phyloP scores from a whole-genome alignment of 2,329 filamentous ascomycete species.

The Orbilia brochopaga region DNA sequence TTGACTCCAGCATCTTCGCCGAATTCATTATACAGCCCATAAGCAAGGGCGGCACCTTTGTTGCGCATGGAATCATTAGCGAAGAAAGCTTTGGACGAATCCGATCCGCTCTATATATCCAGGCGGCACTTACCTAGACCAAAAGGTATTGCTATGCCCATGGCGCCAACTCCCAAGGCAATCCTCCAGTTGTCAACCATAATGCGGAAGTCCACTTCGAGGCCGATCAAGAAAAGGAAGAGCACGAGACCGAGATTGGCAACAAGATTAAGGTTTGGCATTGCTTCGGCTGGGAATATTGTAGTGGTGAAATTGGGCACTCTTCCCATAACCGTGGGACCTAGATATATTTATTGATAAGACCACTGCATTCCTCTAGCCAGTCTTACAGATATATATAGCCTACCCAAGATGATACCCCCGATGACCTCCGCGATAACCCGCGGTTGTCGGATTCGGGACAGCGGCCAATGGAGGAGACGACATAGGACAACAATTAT shows the following conservation, averaged over 20 bases:
- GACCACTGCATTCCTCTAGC: neutral
- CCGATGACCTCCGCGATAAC: constrained; percentile 85
- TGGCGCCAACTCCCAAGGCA: constrained; percentile 75
- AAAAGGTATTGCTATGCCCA: constrained; percentile 82
- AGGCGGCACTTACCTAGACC: constrained; percentile 68
- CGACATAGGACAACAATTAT: constrained; percentile 79
- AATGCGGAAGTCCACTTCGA: constrained; percentile 83
- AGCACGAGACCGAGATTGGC: constrained; percentile 83
- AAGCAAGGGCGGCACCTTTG: constrained; percentile 69
- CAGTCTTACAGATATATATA: neutral
- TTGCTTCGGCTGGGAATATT: constrained; percentile 77
- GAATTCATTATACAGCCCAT: constrained; percentile 79
- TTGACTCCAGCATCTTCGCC: constrained; percentile 60
- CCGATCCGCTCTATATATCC: neutral
- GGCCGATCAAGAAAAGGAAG: constrained; percentile 84
- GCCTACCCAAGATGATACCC: constrained; percentile 69
- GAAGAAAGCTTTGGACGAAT: neutral
- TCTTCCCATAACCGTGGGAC: constrained; percentile 84
- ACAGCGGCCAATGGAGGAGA: constrained; percentile 75
- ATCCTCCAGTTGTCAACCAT: constrained; percentile 80
- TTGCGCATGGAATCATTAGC: neutral
- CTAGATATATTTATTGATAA: constrained; percentile 56
- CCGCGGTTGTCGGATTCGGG: constrained; percentile 76
- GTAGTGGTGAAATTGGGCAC: constrained; percentile 77
- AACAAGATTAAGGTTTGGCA: constrained; percentile 75